phyloP scores from a whole-genome alignment of 495 filamentous ascomycete genomes.

The Trichoderma reesei region DNA sequence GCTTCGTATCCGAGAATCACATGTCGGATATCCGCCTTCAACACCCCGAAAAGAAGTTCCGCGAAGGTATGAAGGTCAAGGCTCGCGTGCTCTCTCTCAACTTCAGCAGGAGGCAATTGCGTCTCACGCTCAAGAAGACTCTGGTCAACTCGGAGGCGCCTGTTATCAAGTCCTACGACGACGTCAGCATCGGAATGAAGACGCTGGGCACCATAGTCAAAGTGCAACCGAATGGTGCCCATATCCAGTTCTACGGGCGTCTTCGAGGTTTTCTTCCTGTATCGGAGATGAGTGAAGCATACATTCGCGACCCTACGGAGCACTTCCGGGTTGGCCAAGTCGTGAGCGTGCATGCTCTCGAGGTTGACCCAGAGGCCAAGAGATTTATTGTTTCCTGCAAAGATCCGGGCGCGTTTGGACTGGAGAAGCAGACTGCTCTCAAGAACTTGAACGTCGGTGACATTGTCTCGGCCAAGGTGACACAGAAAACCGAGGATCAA shows the following conservation, averaged over 20 bases:
- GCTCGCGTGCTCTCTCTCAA: constrained; percentile 76
- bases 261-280: constrained; percentile 80
- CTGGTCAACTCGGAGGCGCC: constrained; percentile 76
- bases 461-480: constrained; percentile 65
- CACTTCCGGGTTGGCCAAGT: constrained; percentile 89
- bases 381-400: constrained; percentile 88
- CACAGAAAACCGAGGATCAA: constrained; percentile 75
- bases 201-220: constrained; percentile 78
- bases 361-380: constrained; percentile 58
- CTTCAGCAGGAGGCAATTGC: constrained; percentile 62
- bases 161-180: constrained; percentile 64
- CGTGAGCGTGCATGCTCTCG: constrained; percentile 73
- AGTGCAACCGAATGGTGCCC: constrained; percentile 64
- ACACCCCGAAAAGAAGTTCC: constrained; percentile 92
- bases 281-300: constrained; percentile 95
- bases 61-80: constrained; percentile 73
- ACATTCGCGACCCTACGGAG: constrained; percentile 75
- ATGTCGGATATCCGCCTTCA: constrained; percentile 78
- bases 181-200: constrained; percentile 58
- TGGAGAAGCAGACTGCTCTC: constrained; percentile 64
- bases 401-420: constrained; percentile 65
- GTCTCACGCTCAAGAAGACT: constrained; percentile 89
- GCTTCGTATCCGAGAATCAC: constrained; percentile 78
- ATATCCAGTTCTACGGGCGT: constrained; percentile 84
- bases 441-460: constrained; percentile 59